Evolutionary conservation across 805 yeast genomes (phyloP).

Genomic region (Candida patagonica): DNA sequence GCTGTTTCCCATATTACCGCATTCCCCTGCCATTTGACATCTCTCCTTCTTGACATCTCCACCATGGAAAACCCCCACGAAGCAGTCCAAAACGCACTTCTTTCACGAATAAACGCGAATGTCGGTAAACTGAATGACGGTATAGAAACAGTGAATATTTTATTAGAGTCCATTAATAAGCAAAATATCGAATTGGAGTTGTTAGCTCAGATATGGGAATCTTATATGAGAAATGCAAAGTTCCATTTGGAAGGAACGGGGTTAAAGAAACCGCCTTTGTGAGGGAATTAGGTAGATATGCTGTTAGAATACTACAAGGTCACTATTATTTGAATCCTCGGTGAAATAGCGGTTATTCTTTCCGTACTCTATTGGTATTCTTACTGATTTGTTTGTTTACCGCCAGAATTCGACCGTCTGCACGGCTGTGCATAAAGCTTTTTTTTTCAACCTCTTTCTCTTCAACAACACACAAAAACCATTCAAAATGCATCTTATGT

Average conservation of each 20-base stretch:
- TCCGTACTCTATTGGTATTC: too few species aligned
- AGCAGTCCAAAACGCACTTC: constrained; percentile 64
- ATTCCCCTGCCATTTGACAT: neutral
- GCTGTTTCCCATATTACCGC: neutral
- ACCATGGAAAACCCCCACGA: constrained; percentile 81
- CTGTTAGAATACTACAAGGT: too few species aligned
- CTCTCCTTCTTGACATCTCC: neutral
- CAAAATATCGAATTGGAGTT: constrained; percentile 62
- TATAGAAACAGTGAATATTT: constrained; percentile 51
- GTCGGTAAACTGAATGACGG: constrained; percentile 68
- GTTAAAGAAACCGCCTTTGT: constrained; percentile 31
- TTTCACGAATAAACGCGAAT: constrained; percentile 67
- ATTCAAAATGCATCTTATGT: constrained; percentile 90
- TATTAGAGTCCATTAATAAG: constrained; percentile 48
- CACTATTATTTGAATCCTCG: too few species aligned
- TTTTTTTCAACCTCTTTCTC: neutral
- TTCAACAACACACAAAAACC: constrained; percentile 16
- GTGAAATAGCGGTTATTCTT: too few species aligned
- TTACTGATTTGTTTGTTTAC: too few species aligned
- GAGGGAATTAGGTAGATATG: too few species aligned
- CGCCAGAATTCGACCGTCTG: neutral
- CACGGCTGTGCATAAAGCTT: neutral
- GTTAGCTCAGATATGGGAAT: constrained; percentile 71
- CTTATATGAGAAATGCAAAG: constrained; percentile 59
- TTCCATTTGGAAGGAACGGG: constrained; percentile 58